Base-by-base conservation (phyloP, 768 basidiomycete species). In the Obba rivulosa region DNA sequence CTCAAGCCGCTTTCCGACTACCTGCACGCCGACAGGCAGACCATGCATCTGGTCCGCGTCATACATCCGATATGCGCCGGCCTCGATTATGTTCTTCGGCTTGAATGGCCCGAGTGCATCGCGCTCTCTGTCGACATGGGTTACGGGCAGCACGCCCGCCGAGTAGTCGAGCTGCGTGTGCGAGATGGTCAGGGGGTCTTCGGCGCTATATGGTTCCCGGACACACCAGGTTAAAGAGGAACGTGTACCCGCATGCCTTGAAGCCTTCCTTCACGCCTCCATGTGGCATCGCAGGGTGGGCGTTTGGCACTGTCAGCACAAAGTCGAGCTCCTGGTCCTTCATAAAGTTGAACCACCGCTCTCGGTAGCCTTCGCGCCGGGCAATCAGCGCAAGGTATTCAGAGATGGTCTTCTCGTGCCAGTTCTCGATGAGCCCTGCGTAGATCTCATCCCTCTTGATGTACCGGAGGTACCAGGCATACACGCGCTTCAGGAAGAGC, bases 221-320 rank as follows among this genome's bases (percentile, higher is more conserved):
- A 66, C 74, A 49, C 43, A 75, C 73, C 41, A 74, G 58, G 48
- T 75, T 78, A 57, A 65, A 77, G 47, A 76, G 59, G 61, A 72
- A 71, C 3, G 56, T 53, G 46, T 66, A 62, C 23, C 55, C 58
- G 43, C 50, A 50, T 23, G 49, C 42, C 34, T 23, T 22, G 17
- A 49, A 49, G 3, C 47, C 53, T 34, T 62, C 64, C 46, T 59
- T 58, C 11, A 62, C 57, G 0, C 63, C 51, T 5, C 63, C 62
- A 16, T 60, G 20, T 1, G 73, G 71, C 25, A 74, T 62, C 9
- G 72, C 69, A 0, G 73, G 68, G 21, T 65, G 41, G 21, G 70
- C 50, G 57, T 71, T 68, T n/a, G 66, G 67, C 20, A 64, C 68
- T n/a, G 62, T 69, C 39, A 70, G 60, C 17, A 71, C 54, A 50